Evolutionary conservation across 345 rosid genomes (phyloP).

Genomic region (Moricandia arvensis): DNA sequence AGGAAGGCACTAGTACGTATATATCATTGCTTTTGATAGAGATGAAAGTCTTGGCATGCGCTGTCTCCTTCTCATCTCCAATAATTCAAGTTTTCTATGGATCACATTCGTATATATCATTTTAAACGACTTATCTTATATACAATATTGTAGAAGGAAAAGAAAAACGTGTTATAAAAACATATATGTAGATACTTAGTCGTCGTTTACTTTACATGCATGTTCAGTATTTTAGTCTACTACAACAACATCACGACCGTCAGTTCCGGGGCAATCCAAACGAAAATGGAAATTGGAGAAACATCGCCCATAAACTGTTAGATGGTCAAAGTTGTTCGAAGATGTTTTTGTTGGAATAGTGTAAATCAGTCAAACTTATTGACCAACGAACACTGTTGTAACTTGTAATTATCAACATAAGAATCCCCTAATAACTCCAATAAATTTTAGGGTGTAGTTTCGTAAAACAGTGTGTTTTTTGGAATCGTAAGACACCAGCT

Average conservation of each 20-base stretch:
- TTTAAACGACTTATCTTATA: not conserved
- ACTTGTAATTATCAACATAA: constrained; percentile 7
- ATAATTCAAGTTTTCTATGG: constrained; percentile 19
- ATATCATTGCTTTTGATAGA: not conserved
- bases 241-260: constrained; percentile 6
- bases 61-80: constrained; percentile 32
- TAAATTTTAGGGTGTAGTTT: not conserved
- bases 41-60: constrained; percentile 30
- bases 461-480: constrained; percentile 2
- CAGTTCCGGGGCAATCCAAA: constrained; percentile 13
- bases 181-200: not conserved
- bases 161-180: not conserved
- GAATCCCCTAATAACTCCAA: not conserved
- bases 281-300: not conserved
- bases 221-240: constrained; percentile 5
- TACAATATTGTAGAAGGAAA: not conserved
- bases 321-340: constrained; percentile 23
- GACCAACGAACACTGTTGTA: not conserved
- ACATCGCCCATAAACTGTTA: constrained; percentile 15
- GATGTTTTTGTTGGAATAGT: constrained; percentile 13
- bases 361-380: constrained; percentile 21
- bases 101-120: not conserved
- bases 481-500: not conserved
- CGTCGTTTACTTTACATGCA: not conserved
- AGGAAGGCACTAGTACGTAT: constrained; percentile 11